Evolutionary conservation across 1,284 basidiomycete species (phyloP), one percentile per base, ranked within the genome.

Genomic region (Ustilago shanxiensis): DNA sequence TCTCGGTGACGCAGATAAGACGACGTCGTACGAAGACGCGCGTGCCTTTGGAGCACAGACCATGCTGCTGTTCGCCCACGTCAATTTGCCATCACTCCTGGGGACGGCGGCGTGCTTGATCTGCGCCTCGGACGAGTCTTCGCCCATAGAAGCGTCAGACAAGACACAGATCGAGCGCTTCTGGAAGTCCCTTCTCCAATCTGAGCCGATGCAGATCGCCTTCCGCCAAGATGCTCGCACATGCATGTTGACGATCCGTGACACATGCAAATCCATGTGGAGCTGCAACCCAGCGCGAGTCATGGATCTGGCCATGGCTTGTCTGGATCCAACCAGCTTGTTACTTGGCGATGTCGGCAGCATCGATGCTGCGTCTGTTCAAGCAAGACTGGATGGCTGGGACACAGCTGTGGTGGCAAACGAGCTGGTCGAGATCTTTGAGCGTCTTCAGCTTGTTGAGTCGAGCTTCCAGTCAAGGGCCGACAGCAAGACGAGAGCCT

Each of bases 401-500:
- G 54, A 77, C 28, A 63, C 75, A 0, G 63, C 58, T 16, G 60
- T 70, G 39, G 61, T 71, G n/a, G 67, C 71, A 33, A 70, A 45
- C 39, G 75, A 77, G 50, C 67, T 77, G 0, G 71, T 73, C 41
- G 71, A 73, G 50, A 73, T 74, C 57, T 71, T 77, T 47, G 75
- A 74, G 31, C 62, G 71, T 2, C 61, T 77, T 35, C 71, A 73
- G 64, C 49, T 65, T 14, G 67, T 70, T 39, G 75, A 77, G 52
- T 61, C 71, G 9, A 77, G 71, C 47, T 73, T 76, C 37, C 72
- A 77, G 56, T 53, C 77, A n/a, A 71, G 76, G 24, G 68, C 68
- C 16, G 76, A 80, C 20, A 67, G 72, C 37, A 75, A 68, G 70
- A 72, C 66, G 45, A 71, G 58, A 29, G 52, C 72, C 2, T 37